Evolutionary conservation across 768 basidiomycete genomes (phyloP).

Genomic region (Imleria badia): DNA sequence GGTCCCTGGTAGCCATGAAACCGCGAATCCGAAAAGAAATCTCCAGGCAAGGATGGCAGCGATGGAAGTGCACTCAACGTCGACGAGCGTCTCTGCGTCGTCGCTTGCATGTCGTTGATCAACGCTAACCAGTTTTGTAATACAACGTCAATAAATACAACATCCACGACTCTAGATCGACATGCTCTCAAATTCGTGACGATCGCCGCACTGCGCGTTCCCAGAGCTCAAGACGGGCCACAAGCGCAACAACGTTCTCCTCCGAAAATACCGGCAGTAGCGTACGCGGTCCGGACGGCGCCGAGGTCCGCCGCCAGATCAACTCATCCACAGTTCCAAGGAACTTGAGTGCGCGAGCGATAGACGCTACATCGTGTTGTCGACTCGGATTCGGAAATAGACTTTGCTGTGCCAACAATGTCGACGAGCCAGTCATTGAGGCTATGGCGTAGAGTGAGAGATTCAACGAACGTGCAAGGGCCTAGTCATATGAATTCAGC

Average conservation of each 20-base stretch:
- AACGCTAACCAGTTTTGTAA: slow-evolving; percentile 2
- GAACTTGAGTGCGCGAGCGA: slow-evolving; percentile 26
- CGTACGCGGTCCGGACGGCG: slow-evolving; percentile 5
- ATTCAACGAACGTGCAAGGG: slow-evolving; percentile 12
- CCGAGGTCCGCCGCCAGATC: slow-evolving; percentile 25
- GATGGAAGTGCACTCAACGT: slow-evolving; percentile 15
- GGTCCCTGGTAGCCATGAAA: slow-evolving; percentile 45
- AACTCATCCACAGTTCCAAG: slow-evolving; percentile 28
- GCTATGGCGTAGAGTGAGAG: slow-evolving; percentile 6
- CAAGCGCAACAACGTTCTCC: slow-evolving; percentile 25
- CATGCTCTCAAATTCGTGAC: slow-evolving; percentile 11
- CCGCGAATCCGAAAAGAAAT: slow-evolving; percentile 43
- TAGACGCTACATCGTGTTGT: slow-evolving; percentile 20
- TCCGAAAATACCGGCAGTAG: slow-evolving; percentile 22
- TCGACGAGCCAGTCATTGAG: background rate
- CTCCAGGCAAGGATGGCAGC: slow-evolving; percentile 14
- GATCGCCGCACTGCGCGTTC: slow-evolving; percentile 26
- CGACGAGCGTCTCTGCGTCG: slow-evolving; percentile 27
- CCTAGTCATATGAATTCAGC: slow-evolving; percentile 9
- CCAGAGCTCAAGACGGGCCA: slow-evolving; percentile 29
- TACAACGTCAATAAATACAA: background rate
- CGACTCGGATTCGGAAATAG: background rate
- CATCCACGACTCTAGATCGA: background rate
- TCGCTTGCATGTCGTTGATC: slow-evolving; percentile 20
- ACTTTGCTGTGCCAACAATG: background rate